Evolutionary conservation across 495 filamentous ascomycete species (phyloP), one percentile per base, ranked within the genome.

Genomic region (Aspergillus olivimuriae): DNA sequence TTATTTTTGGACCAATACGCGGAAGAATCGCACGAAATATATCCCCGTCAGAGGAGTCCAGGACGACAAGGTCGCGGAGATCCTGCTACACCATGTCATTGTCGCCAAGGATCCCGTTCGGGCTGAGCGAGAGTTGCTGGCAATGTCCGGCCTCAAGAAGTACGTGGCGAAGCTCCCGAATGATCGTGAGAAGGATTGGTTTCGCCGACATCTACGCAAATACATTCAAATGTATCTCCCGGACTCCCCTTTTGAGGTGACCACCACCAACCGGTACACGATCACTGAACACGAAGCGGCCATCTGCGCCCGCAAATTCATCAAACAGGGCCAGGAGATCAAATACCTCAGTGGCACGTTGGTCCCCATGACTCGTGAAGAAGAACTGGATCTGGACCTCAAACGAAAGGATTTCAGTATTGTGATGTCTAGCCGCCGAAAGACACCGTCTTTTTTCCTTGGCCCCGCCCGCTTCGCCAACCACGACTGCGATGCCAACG

Each of bases 391-490:
- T 42, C 74, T 96, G 44, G 81, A 84, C 33, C 57, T 81, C 45
- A 82, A 79, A 18, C 78, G 87, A 46, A 86, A 86, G 52, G 92
- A 99, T 61, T 99, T 99, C 62, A 95, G 88, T 58, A 87, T 99
- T 39, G 89, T 99, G 34, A 83, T 94, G 60, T 95, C 89, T 46
- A 89, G 87, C 55, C 76, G 92, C 24, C 89, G 89, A 52, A 92
- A 92, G 57, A 82, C 78, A 12, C 83, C 90, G 6, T 89, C 85
- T 11, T 70, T 97, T 15, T 94, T 99, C 50, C 80, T 99, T 52
- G 92, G 92, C 2, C 92, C 92, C 15, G 92, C 94, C 31, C 81
- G 92, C 26, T 96, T 99, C 55, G 86, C 91, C 15, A 99, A 99
- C 54, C 92, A 99, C 62, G 92, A 99, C 62, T 99, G 92, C 61